Percentiles rank a stretch among this genome's conserved stretches.
Evolutionary conservation across 345 rosid species (phyloP).

Genomic region (Turritis glabra): DNA sequence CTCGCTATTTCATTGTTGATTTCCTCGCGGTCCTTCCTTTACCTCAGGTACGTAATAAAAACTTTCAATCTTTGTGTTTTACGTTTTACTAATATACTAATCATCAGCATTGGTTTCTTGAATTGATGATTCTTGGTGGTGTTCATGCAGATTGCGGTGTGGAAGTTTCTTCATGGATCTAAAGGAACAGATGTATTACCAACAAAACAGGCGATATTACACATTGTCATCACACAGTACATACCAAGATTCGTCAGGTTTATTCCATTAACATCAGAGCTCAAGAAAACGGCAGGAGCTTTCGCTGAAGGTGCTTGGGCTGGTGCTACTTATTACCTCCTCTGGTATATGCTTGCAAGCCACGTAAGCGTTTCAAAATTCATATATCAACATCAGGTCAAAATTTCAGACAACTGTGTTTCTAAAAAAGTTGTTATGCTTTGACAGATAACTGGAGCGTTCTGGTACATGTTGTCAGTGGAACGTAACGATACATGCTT

Average conservation of each 20-base stretch:
- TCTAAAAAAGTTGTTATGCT: neutral
- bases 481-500: constrained; percentile 1
- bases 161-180: neutral
- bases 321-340: constrained; percentile 10
- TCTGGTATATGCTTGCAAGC: constrained; percentile 7
- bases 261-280: neutral
- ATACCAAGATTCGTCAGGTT: constrained; percentile 6
- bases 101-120: neutral
- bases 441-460: constrained; percentile 2
- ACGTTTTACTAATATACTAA: no score
- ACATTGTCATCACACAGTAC: neutral
- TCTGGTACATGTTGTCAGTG: constrained; percentile 1
- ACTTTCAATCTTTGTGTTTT: neutral
- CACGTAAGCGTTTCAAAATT: neutral
- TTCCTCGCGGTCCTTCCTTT: neutral
- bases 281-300: neutral
- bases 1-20: neutral
- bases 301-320: constrained; percentile 9
- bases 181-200: neutral
- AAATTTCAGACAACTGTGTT: neutral
- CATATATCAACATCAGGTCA: neutral
- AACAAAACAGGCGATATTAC: neutral
- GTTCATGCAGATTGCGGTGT: neutral
- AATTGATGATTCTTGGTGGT: neutral
- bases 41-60: neutral